These are phyloP conservation scores for Funneliformis geosporum DNA, from an alignment of 192 early-diverging fungal species.

Conservation along the genomic window DNA sequence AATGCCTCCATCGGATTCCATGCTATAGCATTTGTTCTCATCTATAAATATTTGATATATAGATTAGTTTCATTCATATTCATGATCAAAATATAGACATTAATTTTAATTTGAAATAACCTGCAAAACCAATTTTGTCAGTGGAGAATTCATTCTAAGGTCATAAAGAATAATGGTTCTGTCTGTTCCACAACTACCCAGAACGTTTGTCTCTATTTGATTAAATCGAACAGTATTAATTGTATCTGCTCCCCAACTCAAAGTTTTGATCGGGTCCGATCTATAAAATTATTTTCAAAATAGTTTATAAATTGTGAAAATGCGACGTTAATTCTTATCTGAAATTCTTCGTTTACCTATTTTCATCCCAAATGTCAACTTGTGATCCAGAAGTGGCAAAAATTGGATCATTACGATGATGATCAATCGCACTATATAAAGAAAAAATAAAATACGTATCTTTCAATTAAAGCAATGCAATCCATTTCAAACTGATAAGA, in stretches of 20 bases:
- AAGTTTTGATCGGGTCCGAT: conserved; percentile 78
- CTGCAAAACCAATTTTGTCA: conserved; percentile 82
- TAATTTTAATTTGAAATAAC: conserved; percentile 36
- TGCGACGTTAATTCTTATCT: background rate
- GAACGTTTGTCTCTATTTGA: conserved; percentile 90
- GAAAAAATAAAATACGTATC: background rate
- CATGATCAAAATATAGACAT: background rate
- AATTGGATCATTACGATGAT: conserved; percentile 78
- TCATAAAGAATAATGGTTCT: conserved; percentile 95
- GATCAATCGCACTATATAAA: conserved; percentile 67
- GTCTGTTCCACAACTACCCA: conserved; percentile 93
- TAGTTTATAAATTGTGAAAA: background rate
- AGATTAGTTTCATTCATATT: background rate
- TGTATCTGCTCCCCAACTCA: conserved; percentile 95
- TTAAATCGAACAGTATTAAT: conserved; percentile 95
- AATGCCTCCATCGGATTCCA: conserved; percentile 99
- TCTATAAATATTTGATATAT: conserved; percentile 38
- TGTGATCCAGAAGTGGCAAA: conserved; percentile 90
- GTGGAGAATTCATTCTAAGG: conserved; percentile 81
- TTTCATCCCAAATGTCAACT: conserved; percentile 95
- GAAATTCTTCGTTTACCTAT: conserved; percentile 29
- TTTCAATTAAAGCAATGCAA: background rate
- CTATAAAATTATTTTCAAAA: conserved; percentile 34
- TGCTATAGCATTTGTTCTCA: conserved; percentile 92
- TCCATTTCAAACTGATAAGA: background rate